Percentiles rank a stretch among this genome's conserved stretches.
Evolutionary conservation across 768 basidiomycete genomes (phyloP).

Genomic region (Russula vinacea): DNA sequence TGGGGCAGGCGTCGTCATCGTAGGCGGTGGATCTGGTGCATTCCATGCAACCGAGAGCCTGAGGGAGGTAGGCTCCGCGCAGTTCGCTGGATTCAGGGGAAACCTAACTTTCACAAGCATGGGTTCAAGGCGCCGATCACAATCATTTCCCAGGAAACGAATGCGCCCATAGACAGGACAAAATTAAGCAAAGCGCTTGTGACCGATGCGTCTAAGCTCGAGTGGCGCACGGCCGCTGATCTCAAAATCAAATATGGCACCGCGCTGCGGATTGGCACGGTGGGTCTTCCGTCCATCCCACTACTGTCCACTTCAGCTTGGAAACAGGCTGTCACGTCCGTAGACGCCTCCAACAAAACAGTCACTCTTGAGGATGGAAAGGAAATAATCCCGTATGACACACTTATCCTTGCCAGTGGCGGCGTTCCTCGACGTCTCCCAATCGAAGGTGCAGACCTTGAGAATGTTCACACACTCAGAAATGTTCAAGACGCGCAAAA

Average conservation of each 20-base stretch:
- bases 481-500: slow-evolving; percentile 66
- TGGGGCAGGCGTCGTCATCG: slow-evolving; percentile 70
- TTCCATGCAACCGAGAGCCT: slow-evolving; percentile 77
- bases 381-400: slow-evolving; percentile 63
- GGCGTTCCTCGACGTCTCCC: slow-evolving; percentile 71
- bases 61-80: slow-evolving; percentile 55
- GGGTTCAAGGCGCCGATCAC: slow-evolving; percentile 77
- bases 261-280: slow-evolving; percentile 57
- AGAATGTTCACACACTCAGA: slow-evolving; percentile 76
- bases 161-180: slow-evolving; percentile 85
- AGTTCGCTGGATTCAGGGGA: neutral
- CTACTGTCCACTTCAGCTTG: slow-evolving; percentile 12
- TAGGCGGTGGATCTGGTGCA: slow-evolving; percentile 82
- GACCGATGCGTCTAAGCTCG: slow-evolving; percentile 73
- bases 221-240: slow-evolving; percentile 67
- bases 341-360: slow-evolving; percentile 60
- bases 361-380: slow-evolving; percentile 61
- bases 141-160: slow-evolving; percentile 70
- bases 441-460: slow-evolving; percentile 66
- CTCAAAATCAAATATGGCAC: slow-evolving; percentile 73
- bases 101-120: slow-evolving; percentile 45
- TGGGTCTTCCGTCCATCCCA: slow-evolving; percentile 36
- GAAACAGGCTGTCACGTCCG: slow-evolving; percentile 61
- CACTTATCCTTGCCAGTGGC: slow-evolving; percentile 77
- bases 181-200: slow-evolving; percentile 85